Evolutionary conservation across 495 filamentous ascomycete species (phyloP).

Genomic region (Barbatosphaeria neglecta): DNA sequence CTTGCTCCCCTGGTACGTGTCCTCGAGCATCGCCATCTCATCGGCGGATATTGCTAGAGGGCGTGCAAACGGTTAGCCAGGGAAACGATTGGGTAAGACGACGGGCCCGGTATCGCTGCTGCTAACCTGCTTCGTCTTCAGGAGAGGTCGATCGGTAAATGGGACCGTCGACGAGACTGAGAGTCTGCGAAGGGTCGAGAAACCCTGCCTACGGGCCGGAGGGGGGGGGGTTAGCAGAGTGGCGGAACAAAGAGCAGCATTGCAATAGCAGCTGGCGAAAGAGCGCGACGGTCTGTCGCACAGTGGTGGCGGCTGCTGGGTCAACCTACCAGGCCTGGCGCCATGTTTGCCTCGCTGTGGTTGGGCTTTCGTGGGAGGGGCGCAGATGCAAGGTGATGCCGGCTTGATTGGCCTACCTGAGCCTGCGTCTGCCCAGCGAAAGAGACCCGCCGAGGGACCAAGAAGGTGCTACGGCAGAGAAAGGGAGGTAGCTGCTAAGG

Average conservation of each 20-base stretch:
- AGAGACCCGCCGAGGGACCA: background rate
- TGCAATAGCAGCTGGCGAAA: background rate
- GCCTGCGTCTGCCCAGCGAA: background rate
- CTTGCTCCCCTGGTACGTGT: constrained; percentile 14
- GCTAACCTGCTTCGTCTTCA: background rate
- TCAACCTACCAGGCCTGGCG: background rate
- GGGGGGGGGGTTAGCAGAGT: background rate
- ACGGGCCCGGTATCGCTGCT: too few relatives aligned
- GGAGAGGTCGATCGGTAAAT: background rate
- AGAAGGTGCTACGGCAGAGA: background rate
- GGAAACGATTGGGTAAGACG: too few relatives aligned
- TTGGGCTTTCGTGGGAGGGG: background rate
- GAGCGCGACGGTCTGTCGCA: background rate
- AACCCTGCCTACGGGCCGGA: background rate
- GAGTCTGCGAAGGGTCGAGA: background rate
- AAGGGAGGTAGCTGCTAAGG: background rate
- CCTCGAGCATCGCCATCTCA: constrained; percentile 15
- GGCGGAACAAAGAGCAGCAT: background rate
- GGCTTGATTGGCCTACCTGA: background rate
- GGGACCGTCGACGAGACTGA: background rate
- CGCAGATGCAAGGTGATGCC: background rate
- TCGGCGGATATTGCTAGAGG: constrained; percentile 4
- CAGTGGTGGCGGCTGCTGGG: background rate
- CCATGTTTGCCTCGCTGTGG: background rate
- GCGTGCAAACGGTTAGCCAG: constrained; percentile 2